Conservation (phyloP, 1,284 basidiomycete genomes). For the Caloboletus firmus region DNA sequence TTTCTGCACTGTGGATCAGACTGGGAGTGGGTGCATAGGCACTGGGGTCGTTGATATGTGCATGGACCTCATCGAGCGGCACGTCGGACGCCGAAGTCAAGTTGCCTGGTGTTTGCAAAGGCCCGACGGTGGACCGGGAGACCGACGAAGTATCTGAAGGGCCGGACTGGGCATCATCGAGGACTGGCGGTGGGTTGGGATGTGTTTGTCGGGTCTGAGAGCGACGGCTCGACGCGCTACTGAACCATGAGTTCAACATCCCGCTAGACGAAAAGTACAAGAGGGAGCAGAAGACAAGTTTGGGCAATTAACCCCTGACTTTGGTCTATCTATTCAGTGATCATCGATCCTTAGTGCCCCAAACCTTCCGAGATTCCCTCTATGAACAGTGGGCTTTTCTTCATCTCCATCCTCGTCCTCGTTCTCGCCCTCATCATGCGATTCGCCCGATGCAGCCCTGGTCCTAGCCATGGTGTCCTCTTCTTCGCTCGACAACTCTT, state of each 20-base stretch:
- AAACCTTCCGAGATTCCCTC: constrained; percentile 25
- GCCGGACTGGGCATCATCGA: constrained; percentile 4
- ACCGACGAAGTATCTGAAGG: constrained; percentile 19
- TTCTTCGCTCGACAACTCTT: constrained; percentile 17
- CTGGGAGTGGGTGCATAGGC: constrained; percentile 22
- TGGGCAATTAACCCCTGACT: constrained; percentile 18
- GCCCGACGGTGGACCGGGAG: constrained; percentile 22
- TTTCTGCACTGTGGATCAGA: constrained; percentile 20
- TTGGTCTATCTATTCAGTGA: constrained; percentile 2
- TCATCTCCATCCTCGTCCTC: constrained; percentile 29
- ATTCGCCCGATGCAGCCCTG: background rate
- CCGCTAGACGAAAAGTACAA: background rate
- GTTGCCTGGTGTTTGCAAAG: constrained; percentile 9
- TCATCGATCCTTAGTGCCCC: constrained; percentile 37
- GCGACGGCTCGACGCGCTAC: constrained; percentile 29
- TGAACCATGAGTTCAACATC: constrained; percentile 33
- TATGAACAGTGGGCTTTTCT: background rate
- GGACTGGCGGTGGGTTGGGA: background rate
- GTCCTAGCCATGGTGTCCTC: background rate
- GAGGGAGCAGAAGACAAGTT: constrained; percentile 1
- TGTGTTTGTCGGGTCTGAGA: constrained; percentile 12
- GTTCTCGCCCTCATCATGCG: constrained; percentile 15
- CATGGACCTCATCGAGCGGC: constrained; percentile 26
- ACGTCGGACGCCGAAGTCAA: constrained; percentile 22
- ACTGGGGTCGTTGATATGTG: constrained; percentile 26